Conservation (phyloP, 495 filamentous ascomycete genomes). For the Neurospora sp. region DNA sequence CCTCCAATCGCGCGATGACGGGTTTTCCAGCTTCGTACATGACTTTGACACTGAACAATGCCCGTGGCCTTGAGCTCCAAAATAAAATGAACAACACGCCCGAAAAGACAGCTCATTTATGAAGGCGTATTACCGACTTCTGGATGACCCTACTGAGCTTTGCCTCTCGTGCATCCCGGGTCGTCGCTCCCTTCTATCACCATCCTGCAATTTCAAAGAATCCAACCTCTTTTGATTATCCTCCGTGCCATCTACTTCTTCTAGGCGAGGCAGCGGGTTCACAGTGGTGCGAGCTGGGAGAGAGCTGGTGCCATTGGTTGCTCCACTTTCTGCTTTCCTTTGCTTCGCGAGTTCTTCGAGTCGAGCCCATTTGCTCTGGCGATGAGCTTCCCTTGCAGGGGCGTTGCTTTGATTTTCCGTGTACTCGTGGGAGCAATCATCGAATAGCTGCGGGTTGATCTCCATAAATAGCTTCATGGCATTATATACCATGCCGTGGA, state of each 20-base stretch:
- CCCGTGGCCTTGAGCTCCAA: background rate
- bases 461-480: conserved; percentile 99
- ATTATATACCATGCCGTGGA: conserved; percentile 99
- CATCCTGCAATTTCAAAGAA: conserved; percentile 73
- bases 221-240: conserved; percentile 79
- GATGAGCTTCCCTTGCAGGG: conserved; percentile 61
- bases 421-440: conserved; percentile 96
- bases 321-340: conserved; percentile 31
- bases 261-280: conserved; percentile 30
- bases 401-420: conserved; percentile 92
- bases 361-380: conserved; percentile 78
- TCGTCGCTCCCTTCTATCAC: conserved; percentile 35
- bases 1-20: background rate
- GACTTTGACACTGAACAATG: background rate
- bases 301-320: conserved; percentile 5
- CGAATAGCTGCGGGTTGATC: conserved; percentile 96
- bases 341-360: conserved; percentile 70
- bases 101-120: background rate
- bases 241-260: conserved; percentile 69
- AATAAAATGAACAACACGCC: background rate
- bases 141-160: conserved; percentile 38
- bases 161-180: conserved; percentile 39
- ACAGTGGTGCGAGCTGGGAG: conserved; percentile 7
- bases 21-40: background rate
- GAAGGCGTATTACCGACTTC: conserved; percentile 21